Evolutionary conservation across 2,329 filamentous ascomycete genomes (phyloP).

Genomic region (Teratosphaeria nubilosa): DNA sequence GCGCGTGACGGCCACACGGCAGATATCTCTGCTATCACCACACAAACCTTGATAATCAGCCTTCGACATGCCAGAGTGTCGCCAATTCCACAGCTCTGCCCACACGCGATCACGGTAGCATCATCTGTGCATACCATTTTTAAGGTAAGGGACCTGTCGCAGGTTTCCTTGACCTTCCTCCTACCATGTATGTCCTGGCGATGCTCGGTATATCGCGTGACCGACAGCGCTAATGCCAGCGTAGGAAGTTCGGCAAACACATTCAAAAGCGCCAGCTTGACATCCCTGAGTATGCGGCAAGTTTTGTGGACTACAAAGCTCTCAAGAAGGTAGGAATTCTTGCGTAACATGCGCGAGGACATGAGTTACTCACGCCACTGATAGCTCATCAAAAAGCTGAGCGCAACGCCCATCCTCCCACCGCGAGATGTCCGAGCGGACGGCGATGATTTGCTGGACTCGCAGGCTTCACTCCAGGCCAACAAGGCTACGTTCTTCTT

Average conservation of each 20-base stretch:
- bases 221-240: conserved; percentile 1
- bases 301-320: conserved; percentile 98
- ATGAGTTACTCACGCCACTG: conserved; percentile 5
- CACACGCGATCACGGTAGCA: not conserved
- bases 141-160: conserved; percentile 1
- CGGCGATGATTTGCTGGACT: conserved; percentile 47
- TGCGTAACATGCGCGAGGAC: not conserved
- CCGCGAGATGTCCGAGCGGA: conserved; percentile 54
- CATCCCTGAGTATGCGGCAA: conserved; percentile 96
- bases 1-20: not conserved
- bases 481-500: conserved; percentile 99
- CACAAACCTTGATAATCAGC: not conserved
- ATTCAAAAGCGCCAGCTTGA: conserved; percentile 99
- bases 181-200: conserved; percentile 6
- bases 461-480: conserved; percentile 83
- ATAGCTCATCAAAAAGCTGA: conserved; percentile 96
- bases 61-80: not conserved
- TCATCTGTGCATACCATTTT: not conserved
- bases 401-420: conserved; percentile 74
- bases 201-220: not conserved
- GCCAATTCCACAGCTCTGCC: not conserved
- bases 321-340: conserved; percentile 74
- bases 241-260: conserved; percentile 99
- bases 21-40: not conserved
- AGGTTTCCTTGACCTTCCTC: not conserved